These are phyloP conservation scores for Colletotrichum australisinense DNA, from an alignment of 2,329 filamentous ascomycete genomes.

Conservation along the genomic window DNA sequence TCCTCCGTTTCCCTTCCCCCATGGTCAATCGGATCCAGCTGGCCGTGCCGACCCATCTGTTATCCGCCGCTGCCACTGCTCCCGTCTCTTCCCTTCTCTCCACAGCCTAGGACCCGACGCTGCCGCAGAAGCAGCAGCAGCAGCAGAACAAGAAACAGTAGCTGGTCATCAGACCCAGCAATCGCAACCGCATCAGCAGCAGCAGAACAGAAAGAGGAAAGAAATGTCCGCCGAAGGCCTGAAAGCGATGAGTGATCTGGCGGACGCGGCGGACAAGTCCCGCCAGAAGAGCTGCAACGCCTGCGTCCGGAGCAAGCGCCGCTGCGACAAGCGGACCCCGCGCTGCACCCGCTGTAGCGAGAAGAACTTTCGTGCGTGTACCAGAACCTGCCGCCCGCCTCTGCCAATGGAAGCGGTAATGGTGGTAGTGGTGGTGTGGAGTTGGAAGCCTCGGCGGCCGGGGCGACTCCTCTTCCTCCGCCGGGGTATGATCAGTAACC, in stretches of 20 bases:
- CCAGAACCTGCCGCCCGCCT: constrained; percentile 45
- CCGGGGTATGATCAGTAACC: not conserved
- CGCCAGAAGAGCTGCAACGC: constrained; percentile 62
- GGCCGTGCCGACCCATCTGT: not conserved
- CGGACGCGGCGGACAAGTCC: constrained; percentile 50
- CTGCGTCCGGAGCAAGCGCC: constrained; percentile 59
- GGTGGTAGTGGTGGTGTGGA: not conserved
- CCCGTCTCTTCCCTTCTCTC: not conserved
- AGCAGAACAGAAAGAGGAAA: not conserved
- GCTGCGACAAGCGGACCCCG: constrained; percentile 58
- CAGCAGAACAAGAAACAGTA: not conserved
- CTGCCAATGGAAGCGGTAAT: not conserved
- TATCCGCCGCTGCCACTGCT: not conserved
- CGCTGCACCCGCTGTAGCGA: constrained; percentile 55
- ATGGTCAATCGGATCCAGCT: not conserved
- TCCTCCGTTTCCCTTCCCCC: not conserved
- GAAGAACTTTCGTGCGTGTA: constrained; percentile 56
- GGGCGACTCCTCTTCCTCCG: not conserved
- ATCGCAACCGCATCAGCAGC: not conserved
- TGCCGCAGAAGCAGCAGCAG: not conserved
- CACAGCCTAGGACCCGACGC: not conserved
- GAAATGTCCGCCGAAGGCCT: constrained; percentile 7
- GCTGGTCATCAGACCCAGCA: not conserved
- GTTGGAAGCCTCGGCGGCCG: not conserved
- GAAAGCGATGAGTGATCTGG: not conserved